A percentile compares a stretch with the other conserved stretches of the same genome.
Evolutionary conservation across 2,329 filamentous ascomycete genomes (phyloP).

Genomic region (Epichloe typhina): DNA sequence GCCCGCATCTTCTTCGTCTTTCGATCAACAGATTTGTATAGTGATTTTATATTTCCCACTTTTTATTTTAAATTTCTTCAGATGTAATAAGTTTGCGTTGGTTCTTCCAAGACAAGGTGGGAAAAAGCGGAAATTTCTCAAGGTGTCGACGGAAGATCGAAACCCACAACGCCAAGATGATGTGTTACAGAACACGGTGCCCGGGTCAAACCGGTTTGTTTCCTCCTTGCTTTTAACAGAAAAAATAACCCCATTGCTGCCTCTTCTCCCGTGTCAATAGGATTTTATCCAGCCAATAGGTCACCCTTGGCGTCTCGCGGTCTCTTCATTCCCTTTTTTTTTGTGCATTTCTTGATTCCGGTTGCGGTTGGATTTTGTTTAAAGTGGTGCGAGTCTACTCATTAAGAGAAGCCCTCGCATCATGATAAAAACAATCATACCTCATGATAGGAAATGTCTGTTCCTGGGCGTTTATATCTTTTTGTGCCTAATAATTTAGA

Average conservation of each 20-base stretch:
- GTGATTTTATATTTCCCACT: neutral
- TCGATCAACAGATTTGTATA: constrained; percentile 13
- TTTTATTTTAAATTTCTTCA: neutral
- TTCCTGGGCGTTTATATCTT: constrained; percentile 2
- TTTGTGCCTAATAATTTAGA: neutral
- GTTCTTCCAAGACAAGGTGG: constrained; percentile 15
- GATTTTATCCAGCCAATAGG: too few species aligned
- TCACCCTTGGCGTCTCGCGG: too few species aligned
- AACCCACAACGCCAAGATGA: constrained; percentile 26
- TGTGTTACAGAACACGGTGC: constrained; percentile 20
- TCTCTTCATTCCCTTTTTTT: neutral
- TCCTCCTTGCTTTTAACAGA: neutral
- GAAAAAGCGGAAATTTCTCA: constrained; percentile 5
- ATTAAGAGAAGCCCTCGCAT: neutral
- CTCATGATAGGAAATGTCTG: neutral
- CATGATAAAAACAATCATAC: neutral
- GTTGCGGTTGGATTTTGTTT: neutral
- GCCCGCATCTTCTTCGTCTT: constrained; percentile 9
- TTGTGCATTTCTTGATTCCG: neutral
- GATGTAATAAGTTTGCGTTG: constrained; percentile 13
- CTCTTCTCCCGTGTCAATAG: neutral
- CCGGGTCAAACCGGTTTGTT: constrained; percentile 13
- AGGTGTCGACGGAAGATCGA: constrained; percentile 16
- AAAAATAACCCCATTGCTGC: neutral
- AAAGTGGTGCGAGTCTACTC: neutral